Base-by-base conservation (phyloP, 768 basidiomycete genomes). In the Rhodosporidiobolus odoratus region DNA sequence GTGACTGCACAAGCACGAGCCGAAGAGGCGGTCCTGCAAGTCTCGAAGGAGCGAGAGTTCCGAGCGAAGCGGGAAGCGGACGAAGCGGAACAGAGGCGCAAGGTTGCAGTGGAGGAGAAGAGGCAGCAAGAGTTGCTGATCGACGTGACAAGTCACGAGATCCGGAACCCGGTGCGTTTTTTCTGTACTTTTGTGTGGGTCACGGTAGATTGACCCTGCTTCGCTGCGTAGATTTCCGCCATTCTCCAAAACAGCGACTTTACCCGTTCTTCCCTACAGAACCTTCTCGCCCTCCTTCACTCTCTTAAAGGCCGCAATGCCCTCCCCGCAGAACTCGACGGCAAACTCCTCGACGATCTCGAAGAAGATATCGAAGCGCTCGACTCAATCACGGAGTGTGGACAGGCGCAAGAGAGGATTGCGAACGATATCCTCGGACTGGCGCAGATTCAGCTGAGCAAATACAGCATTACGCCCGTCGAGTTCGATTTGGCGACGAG, bases 131-230 rank as follows among this genome's bases (percentile, higher is more conserved):
- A 80, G 56, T 71, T 80, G 21, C 67, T 80, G 50, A 78, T 80
- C 70, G 80, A 80, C 57, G 68, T 80, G 12, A 80, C 79, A 30
- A 76, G 74, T 37, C 79, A 80, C 69, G 79, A 80, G 73, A 78
- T 80, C 40, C 62, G 79, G 27, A 79, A 77, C 9, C 58, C 67
- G 35, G 67, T 68, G 7, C n/a, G 67, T 58, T 21, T n/a, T 43
- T 21, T n/a, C 60, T 38, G 15, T 50, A 7, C n/a, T n/a, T 25
- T 23, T n/a, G 9, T 50, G 7, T n/a, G 12, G 48, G 43, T 12
- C 13, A 21, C 43, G 32, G n/a, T 15, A 17, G n/a, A 43, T 35
- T 48, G 4, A 35, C 35, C 37, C 3, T 19, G 43, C 21, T 21
- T 3, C 4, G 6, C 16, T 3, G 7, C 57, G 52, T 43, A 62